Evolutionary conservation across 495 filamentous ascomycete genomes (phyloP), one percentile per base, ranked within the genome.

Genomic region (Penicillium dipodomyicola): DNA sequence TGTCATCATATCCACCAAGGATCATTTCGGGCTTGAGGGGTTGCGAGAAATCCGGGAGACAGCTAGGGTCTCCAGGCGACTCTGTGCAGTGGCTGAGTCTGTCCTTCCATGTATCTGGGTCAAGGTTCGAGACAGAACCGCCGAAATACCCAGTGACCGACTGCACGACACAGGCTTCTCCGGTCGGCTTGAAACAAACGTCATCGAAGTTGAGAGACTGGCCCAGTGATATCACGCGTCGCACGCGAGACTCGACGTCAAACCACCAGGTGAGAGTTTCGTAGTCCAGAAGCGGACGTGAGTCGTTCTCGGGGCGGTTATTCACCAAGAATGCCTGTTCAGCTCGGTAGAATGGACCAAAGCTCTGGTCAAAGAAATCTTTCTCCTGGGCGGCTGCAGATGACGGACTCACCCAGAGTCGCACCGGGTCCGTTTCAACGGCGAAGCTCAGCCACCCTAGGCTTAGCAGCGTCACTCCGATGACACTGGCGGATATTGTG

Each of bases 261-360:
- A 94, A 90, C 94, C 93, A 97, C 94, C 94, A 98, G 6, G 74
- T 73, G 14, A 98, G 76, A 0, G 89, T 97, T 5, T 96, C 88
- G 57, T 93, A 94, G 68, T 84, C 88, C 50, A 98, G 68, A 15
- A 97, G 88, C 3, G 90, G 90, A 2, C 87, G 86, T 20, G 82
- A 80, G 0, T 82, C 85, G 8, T 74, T 75, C 8, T 77, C 59
- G 10, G 80, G 69, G 7, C 84, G 91, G 63, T 96, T 91, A 61
- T 97, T 98, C 54, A 97, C 89, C 35, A 98, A 68, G 68, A 97
- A 97, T 2, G 87, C 85, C 72, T 97, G 93, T 69, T 98, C 89
- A 3, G 92, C 87, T 15, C 94, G 90, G 68, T 89, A 97, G 69
- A 98, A 98, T 2, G 95, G 90, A 1, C 92, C 95, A 67, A 98